Evolutionary conservation across 2,329 filamentous ascomycete species (phyloP).

Genomic region (Fusarium sp.): DNA sequence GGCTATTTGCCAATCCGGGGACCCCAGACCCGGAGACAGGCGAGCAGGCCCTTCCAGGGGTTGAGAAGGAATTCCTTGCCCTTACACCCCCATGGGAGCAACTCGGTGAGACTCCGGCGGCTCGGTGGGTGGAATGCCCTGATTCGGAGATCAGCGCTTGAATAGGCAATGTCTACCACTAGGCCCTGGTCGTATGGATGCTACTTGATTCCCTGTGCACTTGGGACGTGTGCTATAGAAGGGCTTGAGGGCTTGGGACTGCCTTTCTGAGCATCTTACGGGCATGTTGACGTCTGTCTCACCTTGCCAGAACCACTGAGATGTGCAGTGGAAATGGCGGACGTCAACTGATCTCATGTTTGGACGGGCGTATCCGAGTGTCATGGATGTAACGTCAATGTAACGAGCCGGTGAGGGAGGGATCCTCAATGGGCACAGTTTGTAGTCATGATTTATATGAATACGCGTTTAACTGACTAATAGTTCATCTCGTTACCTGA

Average conservation of each 20-base stretch:
- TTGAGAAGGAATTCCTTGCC: not conserved
- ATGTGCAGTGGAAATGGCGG: not conserved
- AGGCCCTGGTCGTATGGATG: conserved; percentile 7
- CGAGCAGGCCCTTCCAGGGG: not conserved
- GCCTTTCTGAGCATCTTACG: not conserved
- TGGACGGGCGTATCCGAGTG: not conserved
- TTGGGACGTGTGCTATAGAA: not conserved
- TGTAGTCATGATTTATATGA: not conserved
- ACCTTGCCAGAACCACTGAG: not conserved
- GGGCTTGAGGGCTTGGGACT: not conserved
- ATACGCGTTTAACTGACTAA: not conserved
- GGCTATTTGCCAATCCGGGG: conserved; percentile 34
- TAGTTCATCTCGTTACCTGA: not conserved
- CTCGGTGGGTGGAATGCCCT: conserved; percentile 19
- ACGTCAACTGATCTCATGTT: not conserved
- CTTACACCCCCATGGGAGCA: not conserved
- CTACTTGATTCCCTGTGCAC: not conserved
- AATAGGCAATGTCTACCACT: conserved; percentile 17
- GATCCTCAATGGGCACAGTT: not conserved
- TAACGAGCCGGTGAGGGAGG: not conserved
- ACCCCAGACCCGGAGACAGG: conserved; percentile 33
- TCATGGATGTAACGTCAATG: conserved; percentile 3
- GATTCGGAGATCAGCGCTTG: conserved; percentile 4
- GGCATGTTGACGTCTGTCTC: not conserved
- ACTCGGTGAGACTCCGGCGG: conserved; percentile 25